These are phyloP conservation scores for Strobilomyces dryophilus DNA, from an alignment of 768 basidiomycete genomes.

Conservation along the genomic window DNA sequence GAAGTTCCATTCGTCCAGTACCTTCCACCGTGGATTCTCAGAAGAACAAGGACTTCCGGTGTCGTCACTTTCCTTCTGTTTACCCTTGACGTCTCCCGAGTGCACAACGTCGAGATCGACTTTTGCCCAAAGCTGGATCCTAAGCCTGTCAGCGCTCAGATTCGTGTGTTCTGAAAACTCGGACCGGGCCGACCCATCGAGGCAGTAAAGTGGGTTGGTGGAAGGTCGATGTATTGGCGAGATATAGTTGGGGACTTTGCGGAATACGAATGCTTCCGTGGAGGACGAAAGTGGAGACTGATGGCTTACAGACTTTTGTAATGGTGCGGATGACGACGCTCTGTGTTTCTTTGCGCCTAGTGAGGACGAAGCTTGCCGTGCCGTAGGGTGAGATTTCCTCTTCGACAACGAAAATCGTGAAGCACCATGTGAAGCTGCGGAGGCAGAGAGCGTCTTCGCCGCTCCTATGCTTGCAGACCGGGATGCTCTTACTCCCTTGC, in stretches of 20 bases:
- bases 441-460: constrained; percentile 13
- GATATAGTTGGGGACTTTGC: constrained; percentile 57
- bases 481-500: constrained; percentile 12
- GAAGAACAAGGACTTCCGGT: background rate
- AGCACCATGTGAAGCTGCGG: constrained; percentile 2
- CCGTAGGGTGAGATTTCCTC: constrained; percentile 13
- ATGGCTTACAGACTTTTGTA: constrained; percentile 24
- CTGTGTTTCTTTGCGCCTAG: constrained; percentile 18
- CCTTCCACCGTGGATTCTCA: constrained; percentile 49
- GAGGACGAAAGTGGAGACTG: constrained; percentile 21
- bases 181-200: constrained; percentile 47
- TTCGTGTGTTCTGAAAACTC: constrained; percentile 57
- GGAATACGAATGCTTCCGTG: constrained; percentile 9
- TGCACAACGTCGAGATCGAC: constrained; percentile 18
- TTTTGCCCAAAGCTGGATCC: constrained; percentile 58
- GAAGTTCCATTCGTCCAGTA: constrained; percentile 66
- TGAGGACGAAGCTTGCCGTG: constrained; percentile 19
- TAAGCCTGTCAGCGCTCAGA: constrained; percentile 47
- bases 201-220: constrained; percentile 71
- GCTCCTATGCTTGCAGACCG: constrained; percentile 16
- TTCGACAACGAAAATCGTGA: constrained; percentile 12
- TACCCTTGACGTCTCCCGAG: constrained; percentile 37
- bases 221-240: constrained; percentile 80
- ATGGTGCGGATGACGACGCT: constrained; percentile 21
- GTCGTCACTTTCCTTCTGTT: constrained; percentile 38